These are phyloP conservation scores for Alternaria rosae DNA, from an alignment of 2,329 filamentous ascomycete genomes.

Conservation along the genomic window DNA sequence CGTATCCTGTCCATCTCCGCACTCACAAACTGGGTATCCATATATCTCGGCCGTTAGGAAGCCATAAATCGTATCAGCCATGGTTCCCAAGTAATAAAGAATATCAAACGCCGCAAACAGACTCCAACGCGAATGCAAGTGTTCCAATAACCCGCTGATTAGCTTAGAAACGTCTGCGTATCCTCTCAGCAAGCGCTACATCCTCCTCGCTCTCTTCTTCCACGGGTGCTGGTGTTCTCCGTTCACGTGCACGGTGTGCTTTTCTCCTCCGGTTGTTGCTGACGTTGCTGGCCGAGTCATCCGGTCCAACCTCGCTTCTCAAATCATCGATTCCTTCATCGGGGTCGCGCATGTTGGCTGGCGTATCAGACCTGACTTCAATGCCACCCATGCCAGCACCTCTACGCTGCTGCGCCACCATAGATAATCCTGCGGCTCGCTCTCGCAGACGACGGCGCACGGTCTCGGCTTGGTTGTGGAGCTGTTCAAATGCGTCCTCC, in stretches of 20 bases:
- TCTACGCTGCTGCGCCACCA: slow-evolving; percentile 67
- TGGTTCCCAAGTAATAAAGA: slow-evolving; percentile 7
- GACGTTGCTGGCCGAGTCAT: slow-evolving; percentile 83
- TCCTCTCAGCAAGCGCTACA: slow-evolving; percentile 35
- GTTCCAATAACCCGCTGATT: background rate
- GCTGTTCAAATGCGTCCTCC: slow-evolving; percentile 89
- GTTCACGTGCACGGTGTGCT: slow-evolving; percentile 72
- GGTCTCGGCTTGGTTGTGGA: slow-evolving; percentile 84
- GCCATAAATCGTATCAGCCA: slow-evolving; percentile 26
- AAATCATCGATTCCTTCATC: slow-evolving; percentile 52
- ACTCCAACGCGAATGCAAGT: slow-evolving; percentile 16
- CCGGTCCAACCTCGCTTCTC: slow-evolving; percentile 68
- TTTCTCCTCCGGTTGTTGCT: slow-evolving; percentile 72
- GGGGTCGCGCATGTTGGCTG: slow-evolving; percentile 46
- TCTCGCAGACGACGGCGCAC: slow-evolving; percentile 82
- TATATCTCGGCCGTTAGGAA: slow-evolving; percentile 31
- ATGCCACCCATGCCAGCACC: slow-evolving; percentile 52
- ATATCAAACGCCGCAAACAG: slow-evolving; percentile 7
- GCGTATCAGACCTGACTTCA: slow-evolving; percentile 59
- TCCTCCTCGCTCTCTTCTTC: slow-evolving; percentile 59
- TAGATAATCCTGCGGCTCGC: slow-evolving; percentile 78
- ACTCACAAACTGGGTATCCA: slow-evolving; percentile 35
- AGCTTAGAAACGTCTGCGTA: slow-evolving; percentile 34
- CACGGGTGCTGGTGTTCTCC: slow-evolving; percentile 75
- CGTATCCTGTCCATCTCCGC: slow-evolving; percentile 2